Conservation (phyloP, 352 stramenopile genomes). For the Phytophthora syringae region DNA sequence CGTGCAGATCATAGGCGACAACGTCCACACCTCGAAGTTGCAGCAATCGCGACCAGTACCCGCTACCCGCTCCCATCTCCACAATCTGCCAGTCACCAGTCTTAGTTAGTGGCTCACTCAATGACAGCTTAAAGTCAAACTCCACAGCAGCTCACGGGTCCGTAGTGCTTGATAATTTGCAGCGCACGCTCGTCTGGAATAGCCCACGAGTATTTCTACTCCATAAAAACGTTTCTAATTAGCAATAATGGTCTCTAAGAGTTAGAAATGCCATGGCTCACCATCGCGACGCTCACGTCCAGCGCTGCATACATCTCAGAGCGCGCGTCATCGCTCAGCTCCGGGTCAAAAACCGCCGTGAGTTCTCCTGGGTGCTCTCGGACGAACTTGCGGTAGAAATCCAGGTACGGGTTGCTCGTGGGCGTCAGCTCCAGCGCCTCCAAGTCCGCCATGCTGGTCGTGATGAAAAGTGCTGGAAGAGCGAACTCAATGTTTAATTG, state of each 20-base stretch:
- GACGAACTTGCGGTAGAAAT: constrained; percentile 79
- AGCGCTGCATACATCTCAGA: constrained; percentile 73
- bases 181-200: constrained; percentile 90
- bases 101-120: constrained; percentile 12
- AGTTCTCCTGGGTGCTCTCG: constrained; percentile 63
- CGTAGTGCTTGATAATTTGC: constrained; percentile 92
- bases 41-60: constrained; percentile 88
- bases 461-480: constrained; percentile 21
- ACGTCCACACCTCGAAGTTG: constrained; percentile 83
- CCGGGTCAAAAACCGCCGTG: constrained; percentile 73
- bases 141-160: constrained; percentile 49
- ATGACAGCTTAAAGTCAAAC: background rate
- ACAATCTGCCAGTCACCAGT: constrained; percentile 69
- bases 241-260: background rate
- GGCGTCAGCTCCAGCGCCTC: constrained; percentile 55
- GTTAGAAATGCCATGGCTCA: constrained; percentile 20
- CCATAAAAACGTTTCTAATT: constrained; percentile 6
- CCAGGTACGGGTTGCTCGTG: constrained; percentile 83
- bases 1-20: constrained; percentile 87
- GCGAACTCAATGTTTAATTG: constrained; percentile 3
- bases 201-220: constrained; percentile 92
- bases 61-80: constrained; percentile 91
- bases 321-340: constrained; percentile 70
- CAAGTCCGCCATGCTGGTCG: constrained; percentile 22
- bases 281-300: constrained; percentile 84